A percentile compares a stretch with the other conserved stretches of the same genome.
Evolutionary conservation across 371 early-diverging fungal genomes (phyloP).

Genomic region (Nematocida minor): DNA sequence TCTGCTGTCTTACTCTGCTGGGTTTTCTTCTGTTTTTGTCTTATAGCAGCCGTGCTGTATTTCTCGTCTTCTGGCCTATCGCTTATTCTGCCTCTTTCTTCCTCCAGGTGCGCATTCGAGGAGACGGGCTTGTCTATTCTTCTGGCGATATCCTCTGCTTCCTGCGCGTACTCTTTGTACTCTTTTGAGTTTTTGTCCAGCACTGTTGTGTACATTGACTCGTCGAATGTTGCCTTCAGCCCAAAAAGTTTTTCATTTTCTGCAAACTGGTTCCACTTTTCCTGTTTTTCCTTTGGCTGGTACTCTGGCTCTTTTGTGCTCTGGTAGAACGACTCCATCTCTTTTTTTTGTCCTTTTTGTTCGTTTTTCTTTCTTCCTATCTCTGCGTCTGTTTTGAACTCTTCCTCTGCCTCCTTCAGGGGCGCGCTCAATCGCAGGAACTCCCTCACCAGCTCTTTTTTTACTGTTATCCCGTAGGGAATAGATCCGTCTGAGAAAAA

Average conservation of each 20-base stretch:
- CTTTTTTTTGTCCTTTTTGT: neutral
- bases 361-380: slow-evolving; percentile 14
- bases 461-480: slow-evolving; percentile 10
- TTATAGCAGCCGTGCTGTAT: neutral
- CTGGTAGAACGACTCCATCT: neutral
- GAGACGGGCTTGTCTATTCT: slow-evolving; percentile 74
- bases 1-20: slow-evolving; percentile 14
- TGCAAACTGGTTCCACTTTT: slow-evolving; percentile 92
- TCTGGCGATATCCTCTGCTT: slow-evolving; percentile 76
- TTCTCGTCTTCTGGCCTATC: slow-evolving; percentile 68
- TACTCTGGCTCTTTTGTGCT: neutral
- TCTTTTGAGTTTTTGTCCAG: slow-evolving; percentile 76
- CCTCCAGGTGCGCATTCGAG: slow-evolving; percentile 76
- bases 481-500: slow-evolving; percentile 36
- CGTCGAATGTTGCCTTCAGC: slow-evolving; percentile 82
- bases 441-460: slow-evolving; percentile 18
- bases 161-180: slow-evolving; percentile 76
- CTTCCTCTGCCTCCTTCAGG: neutral
- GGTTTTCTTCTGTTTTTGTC: neutral
- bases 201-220: slow-evolving; percentile 83
- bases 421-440: neutral
- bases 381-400: slow-evolving; percentile 14
- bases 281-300: neutral
- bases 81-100: slow-evolving; percentile 75
- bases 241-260: slow-evolving; percentile 85